These are phyloP conservation scores for Arxiozyma telluris DNA, from an alignment of 1,139 yeast species.

Conservation along the genomic window DNA sequence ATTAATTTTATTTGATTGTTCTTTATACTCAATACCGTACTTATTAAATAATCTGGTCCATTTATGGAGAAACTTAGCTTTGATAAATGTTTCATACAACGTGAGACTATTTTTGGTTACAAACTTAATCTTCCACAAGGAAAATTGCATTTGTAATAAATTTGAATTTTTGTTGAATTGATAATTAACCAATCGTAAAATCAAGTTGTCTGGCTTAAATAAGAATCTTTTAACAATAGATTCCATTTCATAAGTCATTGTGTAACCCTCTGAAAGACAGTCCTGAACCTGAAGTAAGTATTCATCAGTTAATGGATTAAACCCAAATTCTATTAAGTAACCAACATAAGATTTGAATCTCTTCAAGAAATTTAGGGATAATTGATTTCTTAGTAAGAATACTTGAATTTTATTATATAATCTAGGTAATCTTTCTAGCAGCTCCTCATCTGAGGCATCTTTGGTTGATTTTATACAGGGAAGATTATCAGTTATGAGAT, in stretches of 20 bases:
- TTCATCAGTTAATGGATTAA: slow-evolving; percentile 18
- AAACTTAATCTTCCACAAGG: slow-evolving; percentile 12
- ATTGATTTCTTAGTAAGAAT: slow-evolving; percentile 17
- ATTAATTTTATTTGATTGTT: slow-evolving; percentile 11
- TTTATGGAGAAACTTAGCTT: slow-evolving; percentile 5
- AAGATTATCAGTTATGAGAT: not conserved
- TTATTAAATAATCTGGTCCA: slow-evolving; percentile 12
- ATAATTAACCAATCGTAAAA: slow-evolving; percentile 18
- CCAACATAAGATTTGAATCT: slow-evolving; percentile 16
- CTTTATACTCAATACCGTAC: slow-evolving; percentile 5
- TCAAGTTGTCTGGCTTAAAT: slow-evolving; percentile 17
- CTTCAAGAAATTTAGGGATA: slow-evolving; percentile 22
- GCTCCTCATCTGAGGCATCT: not conserved
- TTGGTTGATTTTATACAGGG: too few species aligned
- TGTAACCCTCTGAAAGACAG: slow-evolving; percentile 6
- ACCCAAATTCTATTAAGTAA: slow-evolving; percentile 12
- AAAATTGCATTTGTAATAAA: slow-evolving; percentile 8
- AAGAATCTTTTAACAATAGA: slow-evolving; percentile 18
- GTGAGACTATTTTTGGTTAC: not conserved
- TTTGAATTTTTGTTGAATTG: slow-evolving; percentile 5
- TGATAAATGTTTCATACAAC: slow-evolving; percentile 6
- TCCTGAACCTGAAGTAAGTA: slow-evolving; percentile 15
- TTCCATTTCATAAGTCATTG: slow-evolving; percentile 8
- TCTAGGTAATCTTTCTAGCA: not conserved
- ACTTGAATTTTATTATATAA: slow-evolving; percentile 20